Evolutionary conservation across 1,284 basidiomycete species (phyloP).

Genomic region (Austroboletus rostrupii): DNA sequence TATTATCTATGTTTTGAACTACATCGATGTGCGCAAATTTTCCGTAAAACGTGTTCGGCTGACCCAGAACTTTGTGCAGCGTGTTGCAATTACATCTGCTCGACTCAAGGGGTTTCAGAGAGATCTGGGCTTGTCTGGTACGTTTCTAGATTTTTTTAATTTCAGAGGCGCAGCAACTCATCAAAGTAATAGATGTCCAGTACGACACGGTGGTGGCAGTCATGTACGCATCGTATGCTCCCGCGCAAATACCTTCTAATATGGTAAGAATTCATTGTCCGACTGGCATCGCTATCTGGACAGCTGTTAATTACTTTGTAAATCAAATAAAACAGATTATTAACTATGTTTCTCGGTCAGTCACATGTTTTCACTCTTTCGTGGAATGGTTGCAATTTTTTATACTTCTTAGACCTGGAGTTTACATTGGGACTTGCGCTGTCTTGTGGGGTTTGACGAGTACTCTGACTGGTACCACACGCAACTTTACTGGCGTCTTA

Average conservation of each 20-base stretch:
- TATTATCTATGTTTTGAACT: conserved; percentile 64
- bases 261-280: conserved; percentile 40
- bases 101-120: conserved; percentile 56
- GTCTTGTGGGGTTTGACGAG: conserved; percentile 62
- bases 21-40: conserved; percentile 48
- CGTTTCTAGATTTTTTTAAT: conserved; percentile 5
- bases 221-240: conserved; percentile 58
- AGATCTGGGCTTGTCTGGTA: conserved; percentile 49
- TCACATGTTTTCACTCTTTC: neutral
- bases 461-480: conserved; percentile 55
- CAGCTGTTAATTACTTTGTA: neutral
- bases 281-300: neutral
- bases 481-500: conserved; percentile 53
- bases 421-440: conserved; percentile 60
- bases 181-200: conserved; percentile 45
- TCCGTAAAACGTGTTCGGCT: neutral
- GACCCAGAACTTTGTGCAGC: conserved; percentile 33
- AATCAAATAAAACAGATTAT: conserved; percentile 35
- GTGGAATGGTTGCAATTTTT: neutral
- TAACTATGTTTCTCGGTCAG: conserved; percentile 48
- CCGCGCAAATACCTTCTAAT: conserved; percentile 62
- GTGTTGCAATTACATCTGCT: conserved; percentile 56
- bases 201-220: conserved; percentile 60
- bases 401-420: conserved; percentile 44
- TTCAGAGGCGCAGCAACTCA: neutral